Percentiles rank a stretch among this genome's conserved stretches.
Conservation (phyloP, 208 protist species). For the Trichomonas vaginalis region DNA sequence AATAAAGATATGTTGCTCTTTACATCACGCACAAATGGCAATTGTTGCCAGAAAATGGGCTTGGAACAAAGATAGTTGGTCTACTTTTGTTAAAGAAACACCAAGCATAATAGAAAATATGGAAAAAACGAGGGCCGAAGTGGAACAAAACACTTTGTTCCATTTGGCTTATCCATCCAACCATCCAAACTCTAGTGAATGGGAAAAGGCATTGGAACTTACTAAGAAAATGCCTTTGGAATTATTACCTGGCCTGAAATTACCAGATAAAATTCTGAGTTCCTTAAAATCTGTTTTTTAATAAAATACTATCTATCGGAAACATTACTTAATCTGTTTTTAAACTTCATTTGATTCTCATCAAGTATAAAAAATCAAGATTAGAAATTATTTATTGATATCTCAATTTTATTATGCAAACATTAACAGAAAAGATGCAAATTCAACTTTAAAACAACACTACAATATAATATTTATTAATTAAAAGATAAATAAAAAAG, state of each 20-base stretch:
- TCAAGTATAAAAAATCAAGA: too few species aligned
- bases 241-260: neutral
- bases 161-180: neutral
- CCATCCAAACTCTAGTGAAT: neutral
- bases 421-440: too few species aligned
- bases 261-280: too few species aligned
- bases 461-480: too few species aligned
- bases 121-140: neutral
- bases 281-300: too few species aligned
- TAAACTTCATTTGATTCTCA: too few species aligned
- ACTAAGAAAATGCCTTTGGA: neutral
- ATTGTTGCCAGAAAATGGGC: neutral
- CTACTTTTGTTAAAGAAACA: neutral
- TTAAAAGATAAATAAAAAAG: neutral
- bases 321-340: too few species aligned
- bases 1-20: neutral
- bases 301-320: too few species aligned
- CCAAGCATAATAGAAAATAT: neutral
- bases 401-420: too few species aligned
- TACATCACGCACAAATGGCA: neutral
- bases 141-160: neutral
- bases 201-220: neutral
- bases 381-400: too few species aligned
- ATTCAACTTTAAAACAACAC: too few species aligned
- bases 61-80: neutral